phyloP scores from a whole-genome alignment of 2,329 filamentous ascomycete genomes.

The Claviceps quebecensis region DNA sequence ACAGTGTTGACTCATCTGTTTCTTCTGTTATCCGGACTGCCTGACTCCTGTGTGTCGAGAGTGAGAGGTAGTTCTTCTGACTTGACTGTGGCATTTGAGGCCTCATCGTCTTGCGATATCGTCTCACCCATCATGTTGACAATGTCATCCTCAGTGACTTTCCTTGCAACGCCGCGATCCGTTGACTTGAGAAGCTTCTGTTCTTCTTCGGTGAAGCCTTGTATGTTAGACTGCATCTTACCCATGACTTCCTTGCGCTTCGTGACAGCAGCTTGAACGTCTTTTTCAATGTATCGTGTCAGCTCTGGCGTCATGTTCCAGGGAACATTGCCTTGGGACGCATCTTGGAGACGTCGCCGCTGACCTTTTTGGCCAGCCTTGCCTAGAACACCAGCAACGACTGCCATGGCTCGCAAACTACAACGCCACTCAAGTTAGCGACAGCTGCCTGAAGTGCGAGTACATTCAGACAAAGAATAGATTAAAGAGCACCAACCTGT shows the following conservation, averaged over 20 bases:
- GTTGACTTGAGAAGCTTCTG: slow-evolving; percentile 18
- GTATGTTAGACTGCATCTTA: slow-evolving; percentile 19
- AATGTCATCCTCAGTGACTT: slow-evolving; percentile 23
- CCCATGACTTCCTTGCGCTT: slow-evolving; percentile 24
- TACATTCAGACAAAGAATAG: no score
- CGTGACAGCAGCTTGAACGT: slow-evolving; percentile 16
- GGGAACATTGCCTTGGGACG: slow-evolving; percentile 45
- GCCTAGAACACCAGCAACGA: slow-evolving; percentile 76
- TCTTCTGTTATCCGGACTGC: slow-evolving; percentile 4
- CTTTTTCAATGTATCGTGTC: slow-evolving; percentile 22
- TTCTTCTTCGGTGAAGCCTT: slow-evolving; percentile 25
- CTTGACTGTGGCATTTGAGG: background rate
- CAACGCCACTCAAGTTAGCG: slow-evolving; percentile 2
- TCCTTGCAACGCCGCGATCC: slow-evolving; percentile 13
- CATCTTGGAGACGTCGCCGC: slow-evolving; percentile 47
- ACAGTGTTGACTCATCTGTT: slow-evolving; percentile 9
- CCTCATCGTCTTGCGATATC: slow-evolving; percentile 3
- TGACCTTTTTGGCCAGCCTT: slow-evolving; percentile 71
- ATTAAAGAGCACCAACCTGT: slow-evolving; percentile 45
- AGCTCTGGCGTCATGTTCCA: slow-evolving; percentile 40
- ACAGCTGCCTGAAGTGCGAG: background rate
- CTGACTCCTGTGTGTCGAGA: background rate
- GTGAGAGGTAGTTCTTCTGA: background rate
- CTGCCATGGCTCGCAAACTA: slow-evolving; percentile 65
- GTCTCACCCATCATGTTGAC: slow-evolving; percentile 17